Percentiles rank a stretch among this genome's conserved stretches.
Evolutionary conservation across 768 basidiomycete genomes (phyloP).

Genomic region (Xerocomellus dryophilus): DNA sequence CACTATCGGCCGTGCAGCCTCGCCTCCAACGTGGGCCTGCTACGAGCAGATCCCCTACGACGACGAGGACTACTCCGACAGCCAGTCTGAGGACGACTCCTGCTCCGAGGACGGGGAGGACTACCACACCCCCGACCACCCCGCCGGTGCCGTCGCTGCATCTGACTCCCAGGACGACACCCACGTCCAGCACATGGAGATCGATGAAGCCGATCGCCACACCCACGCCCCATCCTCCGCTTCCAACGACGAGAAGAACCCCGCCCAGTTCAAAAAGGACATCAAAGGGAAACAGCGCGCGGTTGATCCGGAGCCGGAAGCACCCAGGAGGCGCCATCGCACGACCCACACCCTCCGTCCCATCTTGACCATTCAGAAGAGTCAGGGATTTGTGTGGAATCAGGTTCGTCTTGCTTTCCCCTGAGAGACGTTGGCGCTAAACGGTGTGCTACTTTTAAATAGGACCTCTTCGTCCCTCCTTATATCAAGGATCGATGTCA

Average conservation of each 20-base stretch:
- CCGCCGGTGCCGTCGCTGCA: slow-evolving; percentile 16
- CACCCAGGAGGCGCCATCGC: slow-evolving; percentile 45
- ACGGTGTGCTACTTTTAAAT: neutral
- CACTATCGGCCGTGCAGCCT: slow-evolving; percentile 74
- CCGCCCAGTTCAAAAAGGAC: slow-evolving; percentile 49
- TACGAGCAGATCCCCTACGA: slow-evolving; percentile 84
- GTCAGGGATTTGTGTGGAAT: slow-evolving; percentile 91
- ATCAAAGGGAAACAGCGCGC: slow-evolving; percentile 81
- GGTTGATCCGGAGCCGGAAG: slow-evolving; percentile 60
- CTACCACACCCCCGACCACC: slow-evolving; percentile 40
- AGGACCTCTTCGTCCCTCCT: slow-evolving; percentile 86
- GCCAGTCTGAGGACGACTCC: slow-evolving; percentile 50
- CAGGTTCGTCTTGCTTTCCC: slow-evolving; percentile 52
- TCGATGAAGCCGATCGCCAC: slow-evolving; percentile 37
- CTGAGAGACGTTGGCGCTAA: neutral
- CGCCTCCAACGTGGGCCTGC: slow-evolving; percentile 85
- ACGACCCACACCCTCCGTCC: slow-evolving; percentile 66
- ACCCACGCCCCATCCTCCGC: neutral
- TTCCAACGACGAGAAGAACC: slow-evolving; percentile 34
- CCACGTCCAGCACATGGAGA: slow-evolving; percentile 52
- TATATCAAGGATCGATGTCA: slow-evolving; percentile 89
- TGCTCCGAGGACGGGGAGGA: slow-evolving; percentile 77
- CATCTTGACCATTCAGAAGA: slow-evolving; percentile 81
- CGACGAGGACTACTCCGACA: slow-evolving; percentile 58
- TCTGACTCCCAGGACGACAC: slow-evolving; percentile 43